Conservation (phyloP, 257 asterid genomes). For the Nicotiana noctiflora region DNA sequence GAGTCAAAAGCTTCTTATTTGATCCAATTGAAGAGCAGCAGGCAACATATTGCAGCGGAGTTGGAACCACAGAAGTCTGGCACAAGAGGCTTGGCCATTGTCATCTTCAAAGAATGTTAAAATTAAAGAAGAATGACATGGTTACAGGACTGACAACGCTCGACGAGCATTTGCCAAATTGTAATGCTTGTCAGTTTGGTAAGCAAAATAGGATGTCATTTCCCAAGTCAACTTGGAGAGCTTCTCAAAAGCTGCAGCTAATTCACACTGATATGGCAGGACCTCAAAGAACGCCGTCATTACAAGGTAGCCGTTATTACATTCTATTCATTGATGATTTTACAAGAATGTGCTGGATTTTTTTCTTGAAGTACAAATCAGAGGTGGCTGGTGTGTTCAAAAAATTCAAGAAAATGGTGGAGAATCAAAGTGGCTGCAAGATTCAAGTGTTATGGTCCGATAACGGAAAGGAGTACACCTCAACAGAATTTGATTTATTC, state of each 20-base stretch:
- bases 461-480: no score
- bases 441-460: not conserved
- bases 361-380: not conserved
- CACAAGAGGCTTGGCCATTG: no score
- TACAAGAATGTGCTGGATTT: not conserved
- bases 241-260: not conserved
- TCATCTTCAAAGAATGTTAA: no score
- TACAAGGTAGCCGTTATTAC: not conserved
- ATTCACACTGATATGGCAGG: not conserved
- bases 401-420: not conserved
- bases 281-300: not conserved
- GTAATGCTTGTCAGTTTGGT: not conserved
- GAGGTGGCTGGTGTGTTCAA: not conserved
- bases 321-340: not conserved
- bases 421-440: not conserved
- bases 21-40: no score
- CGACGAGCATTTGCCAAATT: no score
- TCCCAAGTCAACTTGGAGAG: not conserved
- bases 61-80: no score
- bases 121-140: no score
- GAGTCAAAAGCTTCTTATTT: no score
- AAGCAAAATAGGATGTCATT: no score
- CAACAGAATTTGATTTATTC: no score
- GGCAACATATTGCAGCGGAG: no score
- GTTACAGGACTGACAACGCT: no score